Evolutionary conservation across 495 filamentous ascomycete genomes (phyloP).

Genomic region (Hypoxylon rickii): DNA sequence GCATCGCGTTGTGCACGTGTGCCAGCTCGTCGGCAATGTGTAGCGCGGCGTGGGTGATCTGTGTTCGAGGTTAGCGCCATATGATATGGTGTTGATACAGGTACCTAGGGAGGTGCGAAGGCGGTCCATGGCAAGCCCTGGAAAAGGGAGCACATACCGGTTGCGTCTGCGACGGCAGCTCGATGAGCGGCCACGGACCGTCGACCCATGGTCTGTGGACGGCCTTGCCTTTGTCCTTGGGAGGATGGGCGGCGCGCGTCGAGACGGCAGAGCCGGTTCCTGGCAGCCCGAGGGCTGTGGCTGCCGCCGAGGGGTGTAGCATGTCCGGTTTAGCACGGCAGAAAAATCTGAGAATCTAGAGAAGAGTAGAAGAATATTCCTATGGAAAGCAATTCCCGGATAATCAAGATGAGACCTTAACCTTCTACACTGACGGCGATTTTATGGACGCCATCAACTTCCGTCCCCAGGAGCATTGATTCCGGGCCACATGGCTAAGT

Average conservation of each 20-base stretch:
- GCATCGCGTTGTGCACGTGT: conserved; percentile 53
- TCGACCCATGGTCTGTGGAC: conserved; percentile 40
- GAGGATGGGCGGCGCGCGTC: too few species aligned
- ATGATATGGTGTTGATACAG: background rate
- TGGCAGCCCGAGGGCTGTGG: background rate
- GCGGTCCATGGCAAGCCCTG: too few species aligned
- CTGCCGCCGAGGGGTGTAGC: background rate
- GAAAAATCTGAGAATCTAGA: too few species aligned
- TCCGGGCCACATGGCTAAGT: background rate
- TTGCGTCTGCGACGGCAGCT: conserved; percentile 32
- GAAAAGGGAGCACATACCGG: conserved; percentile 15
- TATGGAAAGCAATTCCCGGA: too few species aligned
- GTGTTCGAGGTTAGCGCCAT: background rate
- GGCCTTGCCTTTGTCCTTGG: background rate
- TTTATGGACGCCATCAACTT: too few species aligned
- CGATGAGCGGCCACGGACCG: conserved; percentile 41
- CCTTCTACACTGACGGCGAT: too few species aligned
- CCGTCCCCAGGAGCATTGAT: background rate
- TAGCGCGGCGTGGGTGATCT: conserved; percentile 31
- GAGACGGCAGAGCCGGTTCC: background rate
- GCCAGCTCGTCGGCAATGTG: conserved; percentile 50
- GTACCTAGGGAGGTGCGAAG: background rate
- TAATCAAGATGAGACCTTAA: too few species aligned
- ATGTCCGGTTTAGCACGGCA: background rate
- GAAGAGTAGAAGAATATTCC: too few species aligned